A percentile compares a stretch with the other conserved stretches of the same genome.
Evolutionary conservation across 495 filamentous ascomycete species (phyloP).

Genomic region (Penicillium manginii): DNA sequence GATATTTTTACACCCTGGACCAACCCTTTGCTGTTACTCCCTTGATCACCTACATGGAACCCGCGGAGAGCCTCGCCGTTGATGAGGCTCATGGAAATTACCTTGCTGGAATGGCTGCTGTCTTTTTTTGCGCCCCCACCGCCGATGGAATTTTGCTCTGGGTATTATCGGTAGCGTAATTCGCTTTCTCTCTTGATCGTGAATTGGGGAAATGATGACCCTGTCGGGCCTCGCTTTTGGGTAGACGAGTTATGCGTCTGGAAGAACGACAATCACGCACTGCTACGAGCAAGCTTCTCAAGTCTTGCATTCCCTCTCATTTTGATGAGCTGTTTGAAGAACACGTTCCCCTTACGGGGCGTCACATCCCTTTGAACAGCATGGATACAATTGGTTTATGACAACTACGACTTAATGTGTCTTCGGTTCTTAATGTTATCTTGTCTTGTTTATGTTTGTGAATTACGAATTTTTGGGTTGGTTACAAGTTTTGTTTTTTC

Average conservation of each 20-base stretch:
- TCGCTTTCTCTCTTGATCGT: constrained; percentile 1
- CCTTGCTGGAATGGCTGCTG: not conserved
- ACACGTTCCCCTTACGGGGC: not conserved
- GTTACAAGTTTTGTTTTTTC: not conserved
- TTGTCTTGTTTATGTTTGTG: not conserved
- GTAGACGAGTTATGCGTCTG: constrained; percentile 2
- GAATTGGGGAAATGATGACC: not conserved
- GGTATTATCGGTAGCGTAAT: not conserved
- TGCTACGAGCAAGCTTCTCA: constrained; percentile 2
- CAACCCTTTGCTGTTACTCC: constrained; percentile 1
- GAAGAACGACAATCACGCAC: constrained; percentile 6
- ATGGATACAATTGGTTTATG: constrained; percentile 3
- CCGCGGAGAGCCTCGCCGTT: constrained; percentile 6
- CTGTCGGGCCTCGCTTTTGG: constrained; percentile 1
- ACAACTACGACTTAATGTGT: constrained; percentile 8
- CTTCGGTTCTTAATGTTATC: constrained; percentile 7
- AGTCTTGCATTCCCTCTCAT: not conserved
- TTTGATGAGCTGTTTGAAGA: not conserved
- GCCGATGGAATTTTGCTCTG: constrained; percentile 4
- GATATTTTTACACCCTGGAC: constrained; percentile 10
- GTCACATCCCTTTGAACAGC: not conserved
- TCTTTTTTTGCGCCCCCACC: not conserved
- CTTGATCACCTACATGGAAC: constrained; percentile 1
- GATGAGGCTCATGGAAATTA: constrained; percentile 3
- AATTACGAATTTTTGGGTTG: not conserved